Percentiles rank a stretch among this genome's conserved stretches.
These are phyloP conservation scores for Rhododendron ovatum DNA, from an alignment of 148 eudicot genomes.

Conservation along the genomic window DNA sequence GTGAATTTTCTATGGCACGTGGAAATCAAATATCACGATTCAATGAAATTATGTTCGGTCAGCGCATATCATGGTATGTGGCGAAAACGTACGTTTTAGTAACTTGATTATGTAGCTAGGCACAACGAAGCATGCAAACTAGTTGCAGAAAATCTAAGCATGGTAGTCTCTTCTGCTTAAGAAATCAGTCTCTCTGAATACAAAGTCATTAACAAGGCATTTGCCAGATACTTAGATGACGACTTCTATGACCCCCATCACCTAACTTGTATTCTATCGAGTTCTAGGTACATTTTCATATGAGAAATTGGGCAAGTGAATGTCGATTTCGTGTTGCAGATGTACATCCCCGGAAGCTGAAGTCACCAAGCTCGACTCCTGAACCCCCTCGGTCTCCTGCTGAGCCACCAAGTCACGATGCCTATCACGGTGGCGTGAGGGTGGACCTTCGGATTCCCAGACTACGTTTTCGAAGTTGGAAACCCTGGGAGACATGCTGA, in stretches of 20 bases:
- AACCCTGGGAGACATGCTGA: background rate
- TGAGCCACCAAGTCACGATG: background rate
- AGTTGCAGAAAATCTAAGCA: background rate
- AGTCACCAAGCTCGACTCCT: too few relatives aligned
- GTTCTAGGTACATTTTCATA: background rate
- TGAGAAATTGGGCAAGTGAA: background rate
- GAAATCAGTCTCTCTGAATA: background rate
- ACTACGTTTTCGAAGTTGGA: background rate
- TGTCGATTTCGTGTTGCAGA: background rate
- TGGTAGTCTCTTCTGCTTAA: background rate
- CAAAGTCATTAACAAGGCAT: background rate
- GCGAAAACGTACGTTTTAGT: too few relatives aligned
- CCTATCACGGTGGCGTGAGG: background rate
- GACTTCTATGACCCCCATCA: background rate
- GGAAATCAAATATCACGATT: too few relatives aligned
- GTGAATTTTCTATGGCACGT: too few relatives aligned
- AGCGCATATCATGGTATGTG: too few relatives aligned
- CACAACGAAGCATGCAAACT: background rate
- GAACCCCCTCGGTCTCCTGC: background rate
- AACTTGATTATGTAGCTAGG: too few relatives aligned
- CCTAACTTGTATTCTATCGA: background rate
- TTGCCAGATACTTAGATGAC: background rate
- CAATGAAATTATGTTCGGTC: too few relatives aligned
- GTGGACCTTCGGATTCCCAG: background rate
- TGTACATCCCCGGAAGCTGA: too few relatives aligned